phyloP scores from a whole-genome alignment of 2,329 filamentous ascomycete species.

The Claviceps monticola region DNA sequence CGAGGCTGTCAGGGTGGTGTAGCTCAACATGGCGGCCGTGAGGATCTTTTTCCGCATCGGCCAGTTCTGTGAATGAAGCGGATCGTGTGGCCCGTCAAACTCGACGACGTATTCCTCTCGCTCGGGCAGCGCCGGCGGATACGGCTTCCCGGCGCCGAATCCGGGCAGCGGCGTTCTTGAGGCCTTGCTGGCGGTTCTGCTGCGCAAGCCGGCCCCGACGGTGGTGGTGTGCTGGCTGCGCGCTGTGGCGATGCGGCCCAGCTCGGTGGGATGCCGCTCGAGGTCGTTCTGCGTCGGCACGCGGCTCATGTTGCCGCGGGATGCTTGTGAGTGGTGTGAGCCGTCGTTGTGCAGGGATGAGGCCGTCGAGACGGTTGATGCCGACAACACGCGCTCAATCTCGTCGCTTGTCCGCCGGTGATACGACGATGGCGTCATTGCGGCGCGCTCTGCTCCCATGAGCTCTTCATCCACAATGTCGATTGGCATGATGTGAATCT shows the following conservation, averaged over 20 bases:
- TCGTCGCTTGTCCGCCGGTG: conserved; percentile 31
- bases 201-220: conserved; percentile 39
- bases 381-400: conserved; percentile 46
- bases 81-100: conserved; percentile 74
- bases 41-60: conserved; percentile 60
- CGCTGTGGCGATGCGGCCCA: conserved; percentile 58
- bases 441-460: conserved; percentile 39
- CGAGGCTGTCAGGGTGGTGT: conserved; percentile 55
- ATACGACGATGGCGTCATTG: conserved; percentile 26
- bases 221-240: conserved; percentile 58
- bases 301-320: conserved; percentile 40
- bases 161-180: conserved; percentile 47
- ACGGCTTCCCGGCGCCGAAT: conserved; percentile 63
- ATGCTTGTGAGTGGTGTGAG: background rate
- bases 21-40: conserved; percentile 56
- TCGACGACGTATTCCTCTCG: conserved; percentile 70
- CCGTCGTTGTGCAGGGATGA: conserved; percentile 28
- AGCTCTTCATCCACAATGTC: conserved; percentile 42
- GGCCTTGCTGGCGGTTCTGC: conserved; percentile 28
- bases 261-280: conserved; percentile 53
- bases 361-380: conserved; percentile 35
- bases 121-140: conserved; percentile 54
- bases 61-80: conserved; percentile 82
- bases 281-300: conserved; percentile 53
- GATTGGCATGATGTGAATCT: conserved; percentile 21